A percentile compares a stretch with the other conserved stretches of the same genome.
Conservation (phyloP, 345 rosid genomes). For the Toxicodendron radicans region DNA sequence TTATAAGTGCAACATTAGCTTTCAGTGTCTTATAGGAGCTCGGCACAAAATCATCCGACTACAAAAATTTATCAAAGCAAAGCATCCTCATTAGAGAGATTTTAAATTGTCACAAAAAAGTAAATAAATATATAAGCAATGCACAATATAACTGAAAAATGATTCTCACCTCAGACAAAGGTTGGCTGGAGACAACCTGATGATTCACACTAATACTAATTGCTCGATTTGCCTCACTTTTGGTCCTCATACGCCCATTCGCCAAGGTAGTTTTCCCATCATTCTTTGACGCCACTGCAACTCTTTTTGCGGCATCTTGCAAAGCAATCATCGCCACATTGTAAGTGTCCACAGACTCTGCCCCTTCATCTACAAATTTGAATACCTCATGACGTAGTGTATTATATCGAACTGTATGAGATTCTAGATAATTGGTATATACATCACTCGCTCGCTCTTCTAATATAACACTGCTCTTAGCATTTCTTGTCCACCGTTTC, state of each 20-base stretch:
- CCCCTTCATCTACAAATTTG: constrained; percentile 47
- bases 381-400: constrained; percentile 47
- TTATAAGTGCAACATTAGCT: background rate
- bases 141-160: background rate
- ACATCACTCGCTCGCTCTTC: constrained; percentile 33
- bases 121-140: background rate
- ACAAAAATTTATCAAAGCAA: background rate
- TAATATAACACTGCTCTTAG: constrained; percentile 44
- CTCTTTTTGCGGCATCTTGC: constrained; percentile 46
- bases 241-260: constrained; percentile 33
- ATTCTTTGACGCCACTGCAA: constrained; percentile 34
- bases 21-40: background rate
- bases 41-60: background rate
- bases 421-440: constrained; percentile 39
- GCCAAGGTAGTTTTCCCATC: constrained; percentile 21
- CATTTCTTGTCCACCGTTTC: constrained; percentile 57
- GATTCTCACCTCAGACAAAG: constrained; percentile 36
- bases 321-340: constrained; percentile 39
- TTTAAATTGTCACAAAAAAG: background rate
- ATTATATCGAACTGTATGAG: constrained; percentile 47
- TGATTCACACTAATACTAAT: constrained; percentile 11
- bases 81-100: background rate
- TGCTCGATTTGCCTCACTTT: constrained; percentile 21
- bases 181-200: constrained; percentile 23
- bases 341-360: constrained; percentile 32